phyloP scores from a whole-genome alignment of 345 rosid genomes.

The Anastatica hierochuntica region DNA sequence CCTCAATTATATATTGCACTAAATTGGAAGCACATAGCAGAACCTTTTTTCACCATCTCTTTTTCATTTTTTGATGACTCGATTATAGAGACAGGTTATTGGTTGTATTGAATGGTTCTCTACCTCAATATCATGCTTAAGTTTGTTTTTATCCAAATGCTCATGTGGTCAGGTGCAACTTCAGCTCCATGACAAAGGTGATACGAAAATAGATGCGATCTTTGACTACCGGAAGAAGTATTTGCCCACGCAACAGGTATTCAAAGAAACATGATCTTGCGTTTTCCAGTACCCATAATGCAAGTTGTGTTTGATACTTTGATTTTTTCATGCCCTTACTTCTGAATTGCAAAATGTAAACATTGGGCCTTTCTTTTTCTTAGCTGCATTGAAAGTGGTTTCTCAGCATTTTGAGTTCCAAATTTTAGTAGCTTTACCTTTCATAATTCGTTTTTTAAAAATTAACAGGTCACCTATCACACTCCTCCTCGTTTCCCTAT shows the following conservation, averaged over 20 bases:
- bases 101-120: not conserved
- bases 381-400: not conserved
- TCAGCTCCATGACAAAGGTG: conserved; percentile 55
- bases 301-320: conserved; percentile 1
- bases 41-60: not conserved
- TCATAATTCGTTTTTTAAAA: conserved; percentile 4
- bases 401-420: conserved; percentile 9
- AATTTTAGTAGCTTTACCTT: not conserved
- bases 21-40: not conserved
- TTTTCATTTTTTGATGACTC: not conserved
- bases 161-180: conserved; percentile 69
- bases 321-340: not conserved
- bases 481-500: conserved; percentile 93
- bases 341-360: conserved; percentile 1
- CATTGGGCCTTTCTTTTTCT: not conserved
- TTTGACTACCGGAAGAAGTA: conserved; percentile 90
- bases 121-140: not conserved
- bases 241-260: conserved; percentile 94
- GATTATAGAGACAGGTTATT: not conserved
- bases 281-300: conserved; percentile 1
- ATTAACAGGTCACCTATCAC: conserved; percentile 77
- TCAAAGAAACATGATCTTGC: conserved; percentile 2
- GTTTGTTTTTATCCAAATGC: conserved; percentile 7
- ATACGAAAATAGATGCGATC: conserved; percentile 60
- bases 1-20: not conserved